Base-by-base conservation (phyloP, 83 land plant genomes). In the Diphasiastrum complanatum region DNA sequence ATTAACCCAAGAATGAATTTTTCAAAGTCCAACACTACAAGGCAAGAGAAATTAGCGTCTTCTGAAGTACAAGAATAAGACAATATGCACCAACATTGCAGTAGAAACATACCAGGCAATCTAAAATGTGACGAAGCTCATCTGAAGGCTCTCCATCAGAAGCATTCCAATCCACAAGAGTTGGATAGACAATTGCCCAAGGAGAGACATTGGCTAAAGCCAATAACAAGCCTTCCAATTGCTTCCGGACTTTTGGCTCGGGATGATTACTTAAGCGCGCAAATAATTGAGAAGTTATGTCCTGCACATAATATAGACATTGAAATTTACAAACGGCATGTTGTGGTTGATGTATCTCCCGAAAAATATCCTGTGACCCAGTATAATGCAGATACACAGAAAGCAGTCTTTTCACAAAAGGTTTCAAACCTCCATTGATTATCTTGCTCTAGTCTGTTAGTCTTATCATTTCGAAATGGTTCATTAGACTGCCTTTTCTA, bases 181-280 rank as follows among this genome's bases (percentile, higher is more conserved):
- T 81, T 30, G 99, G 92, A 66, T 86, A 95, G 19, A 95, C 99
- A 24, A 95, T 76, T 25, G 97, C 89, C 87, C 93, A 84, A 10
- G 99, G 99, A 73, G 81, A 86, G 38, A 75, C 61, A 61, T 84
- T 84, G 18, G 91, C 97, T 47, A 86, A 69, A 68, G 80, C 68
- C 73, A 84, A 70, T 48, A 95, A 58, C 34, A 95, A 61, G 0
- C 76, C 78, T 58, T 89, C 86, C 61, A 95, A 32, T 43, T 86
- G 92, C 61, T 80, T 89, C 40, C 99, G 65, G 11, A 95, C 86
- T 38, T 71, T 76, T 45, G 76, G 55, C 63, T 89, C 83, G 18
- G 99, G 89, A 81, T 95, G 97, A 70, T 79, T 78, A 54, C 85
- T 95, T 66, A 95, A 61, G 2, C 93, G 85, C 27, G 96, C 96